Evolutionary conservation across 192 early-diverging fungal species (phyloP).

Genomic region (Chytriomyces sp.): DNA sequence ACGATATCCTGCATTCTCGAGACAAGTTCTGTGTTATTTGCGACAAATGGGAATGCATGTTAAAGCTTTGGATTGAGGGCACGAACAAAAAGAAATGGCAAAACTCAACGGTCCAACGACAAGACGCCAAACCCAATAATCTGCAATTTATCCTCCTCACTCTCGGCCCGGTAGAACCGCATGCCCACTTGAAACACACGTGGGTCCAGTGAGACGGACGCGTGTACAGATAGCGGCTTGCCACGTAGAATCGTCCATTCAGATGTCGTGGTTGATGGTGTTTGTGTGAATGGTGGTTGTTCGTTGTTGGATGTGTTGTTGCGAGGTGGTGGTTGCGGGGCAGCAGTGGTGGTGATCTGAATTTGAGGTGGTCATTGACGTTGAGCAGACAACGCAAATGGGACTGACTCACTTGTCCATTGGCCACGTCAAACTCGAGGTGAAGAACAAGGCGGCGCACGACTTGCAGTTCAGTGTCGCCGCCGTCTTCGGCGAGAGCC

Average conservation of each 20-base stretch:
- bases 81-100: neutral
- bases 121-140: neutral
- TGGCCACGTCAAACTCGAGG: too few species aligned
- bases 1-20: neutral
- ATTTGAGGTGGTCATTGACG: too few species aligned
- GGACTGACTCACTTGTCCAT: too few species aligned
- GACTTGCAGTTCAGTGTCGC: too few species aligned
- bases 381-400: too few species aligned
- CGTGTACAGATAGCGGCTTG: neutral
- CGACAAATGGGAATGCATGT: too few species aligned
- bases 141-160: neutral
- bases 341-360: neutral
- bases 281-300: neutral
- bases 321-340: neutral
- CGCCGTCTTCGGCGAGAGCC: too few species aligned
- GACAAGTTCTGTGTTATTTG: too few species aligned
- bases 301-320: neutral
- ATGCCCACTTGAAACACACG: neutral
- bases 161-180: neutral
- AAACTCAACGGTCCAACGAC: neutral
- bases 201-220: neutral
- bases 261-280: neutral
- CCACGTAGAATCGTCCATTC: neutral
- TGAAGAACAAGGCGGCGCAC: too few species aligned
- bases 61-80: too few species aligned